Evolutionary conservation across 768 basidiomycete genomes (phyloP).

Genomic region (Erythrobasidium yunnanense): DNA sequence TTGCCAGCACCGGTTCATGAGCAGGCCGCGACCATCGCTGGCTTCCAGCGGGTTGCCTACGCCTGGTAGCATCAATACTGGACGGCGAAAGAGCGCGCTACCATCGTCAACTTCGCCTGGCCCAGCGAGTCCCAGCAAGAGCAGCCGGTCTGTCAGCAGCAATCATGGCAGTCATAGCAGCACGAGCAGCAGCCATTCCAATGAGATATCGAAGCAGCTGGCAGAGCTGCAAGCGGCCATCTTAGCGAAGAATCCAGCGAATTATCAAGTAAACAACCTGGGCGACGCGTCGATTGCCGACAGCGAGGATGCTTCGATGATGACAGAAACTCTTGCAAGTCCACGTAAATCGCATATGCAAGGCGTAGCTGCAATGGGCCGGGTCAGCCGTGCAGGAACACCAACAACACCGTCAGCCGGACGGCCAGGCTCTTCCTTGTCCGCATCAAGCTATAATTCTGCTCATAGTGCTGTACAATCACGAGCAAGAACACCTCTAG

Average conservation of each 20-base stretch:
- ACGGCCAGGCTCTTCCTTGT: slow-evolving; percentile 18
- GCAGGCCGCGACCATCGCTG: slow-evolving; percentile 11
- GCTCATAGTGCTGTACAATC: slow-evolving; percentile 1
- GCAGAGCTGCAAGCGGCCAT: slow-evolving; percentile 24
- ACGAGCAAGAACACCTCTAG: background rate
- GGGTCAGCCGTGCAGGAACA: background rate
- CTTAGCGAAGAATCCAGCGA: slow-evolving; percentile 6
- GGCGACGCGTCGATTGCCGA: background rate
- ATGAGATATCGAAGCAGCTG: slow-evolving; percentile 12
- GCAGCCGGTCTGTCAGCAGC: background rate
- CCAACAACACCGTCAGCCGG: slow-evolving; percentile 12
- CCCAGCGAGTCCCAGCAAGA: slow-evolving; percentile 1
- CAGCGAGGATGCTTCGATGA: background rate
- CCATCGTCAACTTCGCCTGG: background rate
- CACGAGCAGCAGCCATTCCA: too few relatives aligned
- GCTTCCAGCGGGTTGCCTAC: slow-evolving; percentile 11
- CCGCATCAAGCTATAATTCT: slow-evolving; percentile 19
- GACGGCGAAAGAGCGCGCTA: background rate
- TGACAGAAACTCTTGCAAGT: slow-evolving; percentile 5
- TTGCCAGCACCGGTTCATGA: too few relatives aligned
- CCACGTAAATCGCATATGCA: slow-evolving; percentile 3
- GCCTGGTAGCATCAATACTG: background rate
- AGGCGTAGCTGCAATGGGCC: background rate
- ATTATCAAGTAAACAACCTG: background rate
- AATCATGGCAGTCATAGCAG: too few relatives aligned